Base-by-base conservation (phyloP, 1,284 basidiomycete species). In the Kwoniella shivajii region DNA sequence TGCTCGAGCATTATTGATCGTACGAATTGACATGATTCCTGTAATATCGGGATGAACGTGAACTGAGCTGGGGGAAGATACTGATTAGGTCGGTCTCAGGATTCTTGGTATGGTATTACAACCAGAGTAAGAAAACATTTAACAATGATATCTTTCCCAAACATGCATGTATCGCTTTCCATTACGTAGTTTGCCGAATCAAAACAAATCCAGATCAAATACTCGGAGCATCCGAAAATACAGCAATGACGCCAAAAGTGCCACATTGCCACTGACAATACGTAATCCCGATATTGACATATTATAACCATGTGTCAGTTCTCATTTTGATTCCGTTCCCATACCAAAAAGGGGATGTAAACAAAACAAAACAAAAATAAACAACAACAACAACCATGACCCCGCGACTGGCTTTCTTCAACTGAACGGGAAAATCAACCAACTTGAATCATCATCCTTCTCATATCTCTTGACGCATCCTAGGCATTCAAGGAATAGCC, bases 391-490 rank as follows among this genome's bases (percentile, higher is more conserved):
- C n/a, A n/a, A n/a, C n/a, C n/a, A n/a, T n/a, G n/a, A n/a, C n/a
- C n/a, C 11, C 67, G 64, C 66, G 68, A 60, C 60, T 69, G 65
- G 51, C 60, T 65, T 65, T 55, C 6, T 7, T 33, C 10, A 54
- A 59, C 42, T 50, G 36, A 9, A 30, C 27, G 44, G 38, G 33
- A 16, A 41, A 49, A 30, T 55, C 47, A 54, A 45, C 31, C 38
- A 46, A 37, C 56, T 50, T 50, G 22, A 16, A 2, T 42, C 4
- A 16, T 42, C 26, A 5, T 36, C 33, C 11, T 27, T 31, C n/a
- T 29, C 42, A 26, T 11, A 20, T 22, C 20, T 18, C 26, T 9
- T 22, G 27, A 22, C 39, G 11, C n/a, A 24, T 41, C 48, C 6
- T 27, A 6, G 34, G 27, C 48, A 16, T 42, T 44, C 13, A 37